A percentile compares a stretch with the other conserved stretches of the same genome.
phyloP scores from a whole-genome alignment of 2,329 filamentous ascomycete species.

The Botrytis elliptica region DNA sequence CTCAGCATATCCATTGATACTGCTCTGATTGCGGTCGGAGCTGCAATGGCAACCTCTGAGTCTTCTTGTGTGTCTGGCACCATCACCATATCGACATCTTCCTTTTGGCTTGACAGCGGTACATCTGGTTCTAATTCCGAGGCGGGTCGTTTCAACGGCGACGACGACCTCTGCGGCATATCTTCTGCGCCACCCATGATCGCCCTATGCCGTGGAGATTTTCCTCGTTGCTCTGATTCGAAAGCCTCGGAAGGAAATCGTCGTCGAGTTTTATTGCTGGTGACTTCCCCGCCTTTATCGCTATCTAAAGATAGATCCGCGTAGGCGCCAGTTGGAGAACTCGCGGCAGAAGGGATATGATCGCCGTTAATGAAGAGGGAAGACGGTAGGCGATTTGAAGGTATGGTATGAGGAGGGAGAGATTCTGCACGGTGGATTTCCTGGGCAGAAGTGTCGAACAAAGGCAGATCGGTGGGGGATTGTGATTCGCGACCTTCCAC shows the following conservation, averaged over 20 bases:
- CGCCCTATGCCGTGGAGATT: slow-evolving; percentile 53
- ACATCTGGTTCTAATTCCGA: slow-evolving; percentile 41
- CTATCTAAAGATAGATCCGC: slow-evolving; percentile 57
- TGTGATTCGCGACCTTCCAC: slow-evolving; percentile 44
- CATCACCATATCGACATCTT: slow-evolving; percentile 40
- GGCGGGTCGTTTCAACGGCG: slow-evolving; percentile 62
- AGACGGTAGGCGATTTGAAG: slow-evolving; percentile 45
- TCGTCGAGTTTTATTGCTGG: slow-evolving; percentile 29
- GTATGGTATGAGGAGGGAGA: slow-evolving; percentile 51
- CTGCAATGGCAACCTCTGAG: slow-evolving; percentile 20
- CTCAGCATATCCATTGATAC: slow-evolving; percentile 33
- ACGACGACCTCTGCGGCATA: slow-evolving; percentile 59
- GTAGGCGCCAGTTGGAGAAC: slow-evolving; percentile 58
- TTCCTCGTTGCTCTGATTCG: slow-evolving; percentile 40
- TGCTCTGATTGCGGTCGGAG: slow-evolving; percentile 24
- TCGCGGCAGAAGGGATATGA: slow-evolving; percentile 55
- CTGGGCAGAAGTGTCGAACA: slow-evolving; percentile 39
- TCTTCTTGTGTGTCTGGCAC: slow-evolving; percentile 25
- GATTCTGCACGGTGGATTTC: slow-evolving; percentile 27
- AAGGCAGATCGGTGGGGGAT: slow-evolving; percentile 47
- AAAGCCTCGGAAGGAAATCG: slow-evolving; percentile 41
- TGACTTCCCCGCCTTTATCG: slow-evolving; percentile 47
- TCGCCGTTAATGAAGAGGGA: slow-evolving; percentile 48
- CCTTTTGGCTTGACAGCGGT: slow-evolving; percentile 30
- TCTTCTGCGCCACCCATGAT: slow-evolving; percentile 62